Percentiles rank a stretch among this genome's conserved stretches.
Conservation (phyloP, 2,329 filamentous ascomycete genomes). For the Davidsoniella virescens region DNA sequence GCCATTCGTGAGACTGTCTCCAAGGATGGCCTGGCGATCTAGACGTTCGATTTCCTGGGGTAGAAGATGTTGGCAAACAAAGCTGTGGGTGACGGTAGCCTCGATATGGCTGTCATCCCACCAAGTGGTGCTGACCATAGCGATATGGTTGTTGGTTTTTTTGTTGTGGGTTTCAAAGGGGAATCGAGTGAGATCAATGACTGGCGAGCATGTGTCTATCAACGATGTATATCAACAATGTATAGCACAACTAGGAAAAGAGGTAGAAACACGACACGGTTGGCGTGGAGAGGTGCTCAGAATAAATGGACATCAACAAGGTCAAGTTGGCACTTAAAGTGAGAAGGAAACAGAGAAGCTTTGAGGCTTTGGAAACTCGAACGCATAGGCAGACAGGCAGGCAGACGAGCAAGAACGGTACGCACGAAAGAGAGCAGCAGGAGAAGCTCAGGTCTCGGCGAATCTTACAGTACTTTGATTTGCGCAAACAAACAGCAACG, state of each 20-base stretch:
- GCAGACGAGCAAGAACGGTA: too few species aligned
- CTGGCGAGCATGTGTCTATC: not conserved
- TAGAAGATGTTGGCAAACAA: conserved; percentile 47
- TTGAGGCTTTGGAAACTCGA: too few species aligned
- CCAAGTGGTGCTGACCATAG: conserved; percentile 32
- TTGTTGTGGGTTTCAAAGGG: not conserved
- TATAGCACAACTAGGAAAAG: not conserved
- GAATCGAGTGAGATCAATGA: not conserved
- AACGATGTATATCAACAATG: not conserved
- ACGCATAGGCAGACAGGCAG: too few species aligned
- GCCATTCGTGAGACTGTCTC: conserved; percentile 48
- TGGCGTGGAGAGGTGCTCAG: not conserved
- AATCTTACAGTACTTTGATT: too few species aligned
- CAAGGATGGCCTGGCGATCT: conserved; percentile 47
- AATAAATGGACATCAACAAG: too few species aligned
- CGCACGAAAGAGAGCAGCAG: too few species aligned
- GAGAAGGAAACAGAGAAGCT: too few species aligned
- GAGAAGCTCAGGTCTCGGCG: too few species aligned
- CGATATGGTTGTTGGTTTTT: not conserved
- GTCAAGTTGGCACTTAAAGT: too few species aligned
- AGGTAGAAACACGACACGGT: not conserved
- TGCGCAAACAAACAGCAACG: too few species aligned
- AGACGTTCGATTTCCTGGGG: conserved; percentile 47
- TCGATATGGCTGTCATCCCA: conserved; percentile 58
- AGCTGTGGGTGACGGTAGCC: conserved; percentile 50